Percentiles rank a stretch among this genome's conserved stretches.
phyloP scores from a whole-genome alignment of 2,329 filamentous ascomycete species.

The Chrysosporium queenslandicum region DNA sequence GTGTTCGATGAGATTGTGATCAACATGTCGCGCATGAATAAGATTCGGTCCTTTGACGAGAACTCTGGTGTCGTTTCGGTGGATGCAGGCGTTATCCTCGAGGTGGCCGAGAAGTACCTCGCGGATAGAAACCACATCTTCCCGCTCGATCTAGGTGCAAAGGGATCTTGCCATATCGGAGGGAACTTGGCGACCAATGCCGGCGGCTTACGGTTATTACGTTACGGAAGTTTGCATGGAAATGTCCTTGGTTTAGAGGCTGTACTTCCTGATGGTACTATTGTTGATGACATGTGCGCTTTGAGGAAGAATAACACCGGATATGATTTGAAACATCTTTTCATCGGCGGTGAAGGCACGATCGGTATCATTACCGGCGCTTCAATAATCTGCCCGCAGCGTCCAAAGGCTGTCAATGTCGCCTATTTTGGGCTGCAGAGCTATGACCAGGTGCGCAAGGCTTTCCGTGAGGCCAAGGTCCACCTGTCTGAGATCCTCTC shows the following conservation, averaged over 20 bases:
- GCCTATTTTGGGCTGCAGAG: conserved; percentile 87
- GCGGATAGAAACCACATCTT: conserved; percentile 80
- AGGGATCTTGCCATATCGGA: conserved; percentile 92
- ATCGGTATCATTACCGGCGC: conserved; percentile 88
- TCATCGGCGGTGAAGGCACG: conserved; percentile 91
- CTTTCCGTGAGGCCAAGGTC: conserved; percentile 79
- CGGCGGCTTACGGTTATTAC: conserved; percentile 75
- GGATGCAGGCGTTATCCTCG: conserved; percentile 84
- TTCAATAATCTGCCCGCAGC: conserved; percentile 78
- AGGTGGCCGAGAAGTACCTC: conserved; percentile 76
- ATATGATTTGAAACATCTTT: conserved; percentile 93
- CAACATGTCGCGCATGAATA: conserved; percentile 81
- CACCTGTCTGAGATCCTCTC: conserved; percentile 92
- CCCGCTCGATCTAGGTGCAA: conserved; percentile 92
- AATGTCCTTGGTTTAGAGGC: conserved; percentile 87
- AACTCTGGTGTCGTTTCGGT: conserved; percentile 82
- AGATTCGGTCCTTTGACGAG: conserved; percentile 83
- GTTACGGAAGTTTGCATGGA: conserved; percentile 91
- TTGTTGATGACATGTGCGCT: conserved; percentile 77
- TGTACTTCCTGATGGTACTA: conserved; percentile 83
- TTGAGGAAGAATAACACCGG: conserved; percentile 98
- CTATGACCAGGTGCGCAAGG: conserved; percentile 76
- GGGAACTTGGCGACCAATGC: conserved; percentile 96
- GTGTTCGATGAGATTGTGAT: conserved; percentile 98
- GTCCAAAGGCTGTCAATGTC: conserved; percentile 81